These are phyloP conservation scores for Scedosporium boydii DNA, from an alignment of 2,329 filamentous ascomycete species.

Conservation along the genomic window DNA sequence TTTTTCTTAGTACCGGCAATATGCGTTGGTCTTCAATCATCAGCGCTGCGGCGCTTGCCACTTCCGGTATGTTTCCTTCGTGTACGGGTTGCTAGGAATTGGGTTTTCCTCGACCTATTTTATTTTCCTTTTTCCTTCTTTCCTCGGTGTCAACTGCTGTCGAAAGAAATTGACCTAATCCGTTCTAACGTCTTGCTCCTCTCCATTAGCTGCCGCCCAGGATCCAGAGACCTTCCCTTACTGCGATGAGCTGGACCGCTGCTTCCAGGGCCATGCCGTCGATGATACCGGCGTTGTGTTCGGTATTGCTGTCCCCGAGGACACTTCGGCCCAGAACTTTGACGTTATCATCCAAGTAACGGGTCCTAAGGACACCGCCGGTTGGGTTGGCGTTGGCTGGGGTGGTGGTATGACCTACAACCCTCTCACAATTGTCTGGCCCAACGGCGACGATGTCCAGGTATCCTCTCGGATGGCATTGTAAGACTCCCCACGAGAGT, in stretches of 20 bases:
- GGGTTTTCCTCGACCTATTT: not conserved
- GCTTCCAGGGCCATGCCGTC: constrained; percentile 16
- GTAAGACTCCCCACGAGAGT: constrained; percentile 13
- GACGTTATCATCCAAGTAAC: constrained; percentile 32
- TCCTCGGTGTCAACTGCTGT: not conserved
- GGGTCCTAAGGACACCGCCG: constrained; percentile 24
- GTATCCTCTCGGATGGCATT: constrained; percentile 26
- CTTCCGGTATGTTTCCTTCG: constrained; percentile 7
- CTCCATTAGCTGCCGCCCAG: not conserved
- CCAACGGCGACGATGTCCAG: constrained; percentile 26
- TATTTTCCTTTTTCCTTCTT: not conserved
- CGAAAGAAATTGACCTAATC: not conserved
- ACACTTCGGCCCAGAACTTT: constrained; percentile 18
- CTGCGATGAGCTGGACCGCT: constrained; percentile 13
- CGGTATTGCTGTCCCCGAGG: constrained; percentile 26
- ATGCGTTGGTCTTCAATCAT: constrained; percentile 9
- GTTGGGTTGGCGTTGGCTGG: constrained; percentile 35
- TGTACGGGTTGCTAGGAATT: not conserved
- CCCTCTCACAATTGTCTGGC: constrained; percentile 31
- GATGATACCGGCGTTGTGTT: constrained; percentile 18
- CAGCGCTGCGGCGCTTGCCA: constrained; percentile 7
- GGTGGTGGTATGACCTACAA: constrained; percentile 34
- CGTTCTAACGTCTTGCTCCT: not conserved
- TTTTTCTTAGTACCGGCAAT: not conserved
- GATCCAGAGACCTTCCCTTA: constrained; percentile 10